Evolutionary conservation across 2,329 filamentous ascomycete species (phyloP), one percentile per base, ranked within the genome.

Genomic region (Cercospora nicotianae): DNA sequence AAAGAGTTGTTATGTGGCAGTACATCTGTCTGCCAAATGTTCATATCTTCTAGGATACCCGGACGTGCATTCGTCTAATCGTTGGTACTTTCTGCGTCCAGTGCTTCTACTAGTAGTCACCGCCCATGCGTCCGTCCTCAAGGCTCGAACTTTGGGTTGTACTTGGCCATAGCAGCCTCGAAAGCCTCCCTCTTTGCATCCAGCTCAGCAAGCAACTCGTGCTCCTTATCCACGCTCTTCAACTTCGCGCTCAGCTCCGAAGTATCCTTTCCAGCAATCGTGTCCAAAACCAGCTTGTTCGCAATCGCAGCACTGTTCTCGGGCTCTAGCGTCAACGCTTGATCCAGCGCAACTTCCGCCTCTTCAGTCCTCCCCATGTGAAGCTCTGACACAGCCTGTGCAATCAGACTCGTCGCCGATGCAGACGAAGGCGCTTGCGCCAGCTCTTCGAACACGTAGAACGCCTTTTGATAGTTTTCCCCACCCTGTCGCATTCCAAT

Each of bases 381-480:
- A 63, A 98, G 83, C 80, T 99, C 94, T 26, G 92, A 91, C 28
- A 98, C 89, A 28, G 94, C 94, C 82, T 98, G 95, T 20, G 92
- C 90, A 69, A 97, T 88, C 65, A 97, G 87, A 18, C 88, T 91
- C 73, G 89, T 85, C 63, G 90, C 85, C 16, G 92, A 92, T 60
- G 92, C 89, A 18, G 92, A 93, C 33, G 91, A 89, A 2, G 93
- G 90, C 30, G 92, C 90, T 77, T 96, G 92, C 4, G 95, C 94
- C 60, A 98, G 87, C 81, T 99, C 95, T 81, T 98, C 94, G 77
- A 93, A 98, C 69, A 98, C 94, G 84, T 99, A 98, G 81, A 96
- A 98, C 18, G 94, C 90, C 77, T 95, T 92, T 77, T 98, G 95
- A 81, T 98, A 98, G 74, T 97, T 93, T 73, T 94, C 94, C 77